These are phyloP conservation scores for Passalora sequoiae DNA, from an alignment of 2,329 filamentous ascomycete species.

Conservation along the genomic window DNA sequence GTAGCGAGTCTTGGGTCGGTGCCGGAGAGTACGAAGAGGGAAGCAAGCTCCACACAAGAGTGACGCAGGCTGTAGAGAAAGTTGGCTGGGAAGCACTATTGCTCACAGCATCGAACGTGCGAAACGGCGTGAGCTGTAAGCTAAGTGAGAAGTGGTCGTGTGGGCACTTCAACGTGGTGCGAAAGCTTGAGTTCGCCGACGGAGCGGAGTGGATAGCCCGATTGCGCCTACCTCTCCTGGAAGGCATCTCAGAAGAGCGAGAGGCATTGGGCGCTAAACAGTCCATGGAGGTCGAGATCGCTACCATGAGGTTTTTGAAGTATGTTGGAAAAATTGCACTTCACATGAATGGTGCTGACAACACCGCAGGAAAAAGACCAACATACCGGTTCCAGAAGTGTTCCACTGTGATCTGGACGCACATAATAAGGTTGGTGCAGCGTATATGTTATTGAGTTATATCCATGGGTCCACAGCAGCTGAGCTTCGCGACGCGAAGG, in stretches of 20 bases:
- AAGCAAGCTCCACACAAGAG: background rate
- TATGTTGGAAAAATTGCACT: background rate
- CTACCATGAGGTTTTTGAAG: slow-evolving; percentile 1
- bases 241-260: background rate
- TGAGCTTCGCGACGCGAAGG: background rate
- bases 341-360: background rate
- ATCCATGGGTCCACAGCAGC: slow-evolving; percentile 4
- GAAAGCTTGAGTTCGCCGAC: slow-evolving; percentile 4
- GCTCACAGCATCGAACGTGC: background rate
- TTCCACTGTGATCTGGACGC: background rate
- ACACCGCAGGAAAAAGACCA: slow-evolving; percentile 6
- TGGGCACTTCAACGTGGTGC: slow-evolving; percentile 8
- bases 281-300: slow-evolving; percentile 3
- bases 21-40: background rate
- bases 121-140: background rate
- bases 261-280: slow-evolving; percentile 1
- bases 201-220: slow-evolving; percentile 4
- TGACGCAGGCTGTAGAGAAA: background rate
- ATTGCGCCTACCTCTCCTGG: background rate
- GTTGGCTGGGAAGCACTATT: slow-evolving; percentile 2
- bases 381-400: slow-evolving; percentile 4
- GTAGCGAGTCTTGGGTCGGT: background rate
- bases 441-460: slow-evolving; percentile 7
- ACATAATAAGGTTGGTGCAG: background rate
- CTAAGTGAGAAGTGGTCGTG: slow-evolving; percentile 3